Conservation (phyloP, 306 rosid genomes). For the Vigna mungo region DNA sequence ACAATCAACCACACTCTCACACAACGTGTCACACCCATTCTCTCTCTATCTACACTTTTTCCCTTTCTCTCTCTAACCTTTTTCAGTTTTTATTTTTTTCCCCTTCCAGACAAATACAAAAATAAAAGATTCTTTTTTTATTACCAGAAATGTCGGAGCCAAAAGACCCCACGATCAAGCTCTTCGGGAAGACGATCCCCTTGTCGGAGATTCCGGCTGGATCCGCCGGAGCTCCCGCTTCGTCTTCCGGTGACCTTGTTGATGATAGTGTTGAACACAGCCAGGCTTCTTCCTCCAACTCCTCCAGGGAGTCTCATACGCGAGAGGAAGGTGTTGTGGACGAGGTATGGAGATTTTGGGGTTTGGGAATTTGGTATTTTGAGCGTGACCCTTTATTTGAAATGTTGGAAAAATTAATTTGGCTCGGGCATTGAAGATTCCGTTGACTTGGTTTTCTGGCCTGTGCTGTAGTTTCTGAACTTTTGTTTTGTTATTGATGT, state of each 20-base stretch:
- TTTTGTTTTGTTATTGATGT: not conserved
- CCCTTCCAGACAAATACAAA: constrained; percentile 23
- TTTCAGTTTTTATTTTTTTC: not conserved
- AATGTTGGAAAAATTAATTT: constrained; percentile 23
- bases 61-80: constrained; percentile 33
- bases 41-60: constrained; percentile 14
- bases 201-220: constrained; percentile 47
- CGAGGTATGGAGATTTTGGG: constrained; percentile 33
- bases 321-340: constrained; percentile 43
- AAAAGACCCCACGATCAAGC: constrained; percentile 69
- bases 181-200: constrained; percentile 81
- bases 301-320: constrained; percentile 45
- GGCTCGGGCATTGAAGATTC: constrained; percentile 39
- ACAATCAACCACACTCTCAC: constrained; percentile 30
- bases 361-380: constrained; percentile 13
- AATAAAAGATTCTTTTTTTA: not conserved
- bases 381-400: constrained; percentile 38
- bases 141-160: constrained; percentile 56
- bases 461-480: constrained; percentile 7
- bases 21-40: constrained; percentile 46
- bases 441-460: constrained; percentile 42
- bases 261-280: constrained; percentile 36
- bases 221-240: constrained; percentile 12
- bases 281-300: constrained; percentile 40
- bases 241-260: constrained; percentile 22